Evolutionary conservation across 1,284 basidiomycete genomes (phyloP).

Genomic region (Moesziomyces sp.): DNA sequence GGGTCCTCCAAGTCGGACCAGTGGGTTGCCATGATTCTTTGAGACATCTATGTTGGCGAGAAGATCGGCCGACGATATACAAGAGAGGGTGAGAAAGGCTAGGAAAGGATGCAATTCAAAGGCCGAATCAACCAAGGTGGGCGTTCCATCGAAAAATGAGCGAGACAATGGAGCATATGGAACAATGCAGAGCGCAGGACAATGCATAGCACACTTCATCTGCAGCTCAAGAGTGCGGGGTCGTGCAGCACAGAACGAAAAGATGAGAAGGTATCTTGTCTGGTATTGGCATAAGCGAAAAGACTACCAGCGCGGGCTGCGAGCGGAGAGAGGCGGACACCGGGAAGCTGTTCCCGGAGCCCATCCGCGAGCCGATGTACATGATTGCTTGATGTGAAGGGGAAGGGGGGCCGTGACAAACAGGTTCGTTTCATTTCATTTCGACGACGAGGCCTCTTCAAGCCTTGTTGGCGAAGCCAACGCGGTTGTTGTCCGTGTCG

Average conservation of each 20-base stretch:
- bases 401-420: background rate
- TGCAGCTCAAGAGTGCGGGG: too few species aligned
- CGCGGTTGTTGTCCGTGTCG: slow-evolving; percentile 67
- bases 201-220: too few species aligned
- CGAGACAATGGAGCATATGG: too few species aligned
- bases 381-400: background rate
- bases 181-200: too few species aligned
- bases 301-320: background rate
- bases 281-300: background rate
- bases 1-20: too few species aligned
- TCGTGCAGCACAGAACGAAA: background rate
- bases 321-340: background rate
- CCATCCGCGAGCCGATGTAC: background rate
- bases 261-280: background rate
- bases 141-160: too few species aligned
- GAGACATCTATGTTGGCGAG: too few species aligned
- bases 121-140: too few species aligned
- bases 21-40: too few species aligned
- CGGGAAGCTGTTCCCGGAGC: background rate
- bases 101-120: too few species aligned
- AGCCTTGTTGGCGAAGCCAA: slow-evolving; percentile 69
- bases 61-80: too few species aligned
- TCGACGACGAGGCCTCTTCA: slow-evolving; percentile 1
- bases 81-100: too few species aligned
- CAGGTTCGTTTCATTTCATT: slow-evolving; percentile 2